A percentile compares a stretch with the other conserved stretches of the same genome.
Conservation (phyloP, 2,329 filamentous ascomycete species). For the Aspergillus unguis region DNA sequence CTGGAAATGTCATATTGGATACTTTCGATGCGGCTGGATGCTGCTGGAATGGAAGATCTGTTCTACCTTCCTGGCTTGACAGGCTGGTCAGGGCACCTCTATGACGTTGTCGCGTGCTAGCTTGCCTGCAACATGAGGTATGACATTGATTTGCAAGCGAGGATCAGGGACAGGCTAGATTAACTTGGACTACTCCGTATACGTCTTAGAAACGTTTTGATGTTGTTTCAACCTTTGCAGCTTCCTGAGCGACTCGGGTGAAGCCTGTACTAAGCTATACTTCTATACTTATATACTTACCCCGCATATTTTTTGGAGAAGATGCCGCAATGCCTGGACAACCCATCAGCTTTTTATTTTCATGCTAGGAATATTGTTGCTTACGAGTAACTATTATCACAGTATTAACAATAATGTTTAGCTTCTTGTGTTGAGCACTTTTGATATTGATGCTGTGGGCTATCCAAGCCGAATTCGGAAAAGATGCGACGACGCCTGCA, state of each 20-base stretch:
- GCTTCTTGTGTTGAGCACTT: background rate
- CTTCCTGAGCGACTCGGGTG: too few species aligned
- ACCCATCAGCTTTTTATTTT: too few species aligned
- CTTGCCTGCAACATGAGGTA: too few species aligned
- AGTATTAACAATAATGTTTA: background rate
- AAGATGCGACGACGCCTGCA: background rate
- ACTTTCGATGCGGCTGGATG: background rate
- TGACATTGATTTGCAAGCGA: too few species aligned
- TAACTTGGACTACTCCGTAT: too few species aligned
- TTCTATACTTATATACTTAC: background rate
- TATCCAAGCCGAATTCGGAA: background rate
- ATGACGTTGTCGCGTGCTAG: background rate
- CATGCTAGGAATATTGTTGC: too few species aligned
- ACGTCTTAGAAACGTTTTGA: background rate
- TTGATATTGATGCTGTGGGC: background rate
- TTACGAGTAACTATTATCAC: too few species aligned
- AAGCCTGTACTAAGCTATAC: background rate
- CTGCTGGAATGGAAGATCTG: background rate
- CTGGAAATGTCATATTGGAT: background rate
- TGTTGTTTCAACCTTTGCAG: background rate
- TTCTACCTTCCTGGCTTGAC: background rate
- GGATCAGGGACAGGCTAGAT: too few species aligned
- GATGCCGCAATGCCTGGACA: too few species aligned
- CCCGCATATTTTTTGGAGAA: too few species aligned
- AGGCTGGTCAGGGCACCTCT: background rate